Percentiles rank a stretch among this genome's conserved stretches.
Evolutionary conservation across 106 monocot genomes (phyloP).

Genomic region (Iris macrosiphon): DNA sequence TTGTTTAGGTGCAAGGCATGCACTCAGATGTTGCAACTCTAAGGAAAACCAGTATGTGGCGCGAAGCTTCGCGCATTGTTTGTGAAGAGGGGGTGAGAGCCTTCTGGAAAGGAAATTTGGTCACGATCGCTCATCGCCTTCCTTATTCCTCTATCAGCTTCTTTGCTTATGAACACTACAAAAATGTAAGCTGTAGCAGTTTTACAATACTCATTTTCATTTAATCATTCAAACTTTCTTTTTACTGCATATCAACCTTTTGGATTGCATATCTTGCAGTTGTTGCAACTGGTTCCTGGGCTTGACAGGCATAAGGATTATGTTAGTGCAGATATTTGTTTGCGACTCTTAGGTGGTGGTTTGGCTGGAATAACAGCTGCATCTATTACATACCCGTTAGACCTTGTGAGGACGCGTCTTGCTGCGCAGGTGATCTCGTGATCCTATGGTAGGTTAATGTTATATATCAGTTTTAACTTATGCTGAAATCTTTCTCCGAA

Average conservation of each 20-base stretch:
- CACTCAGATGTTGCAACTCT: constrained; percentile 36
- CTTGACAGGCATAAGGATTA: constrained; percentile 30
- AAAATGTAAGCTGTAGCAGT: constrained; percentile 21
- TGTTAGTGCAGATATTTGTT: constrained; percentile 34
- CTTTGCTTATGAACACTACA: constrained; percentile 53
- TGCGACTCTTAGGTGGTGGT: constrained; percentile 46
- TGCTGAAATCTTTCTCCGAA: too few relatives aligned
- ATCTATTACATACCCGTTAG: constrained; percentile 66
- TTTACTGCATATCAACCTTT: not conserved
- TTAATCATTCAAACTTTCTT: not conserved
- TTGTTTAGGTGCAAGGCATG: constrained; percentile 50
- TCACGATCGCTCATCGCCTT: constrained; percentile 45
- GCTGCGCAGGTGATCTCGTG: constrained; percentile 45
- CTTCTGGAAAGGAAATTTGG: constrained; percentile 61
- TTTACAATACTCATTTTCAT: not conserved
- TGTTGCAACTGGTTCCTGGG: constrained; percentile 31
- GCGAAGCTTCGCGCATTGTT: constrained; percentile 40
- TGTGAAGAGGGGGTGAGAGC: constrained; percentile 50
- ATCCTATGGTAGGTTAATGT: constrained; percentile 4
- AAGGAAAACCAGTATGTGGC: constrained; percentile 36
- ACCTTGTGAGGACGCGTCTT: constrained; percentile 67
- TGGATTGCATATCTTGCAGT: constrained; percentile 15
- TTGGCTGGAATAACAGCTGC: constrained; percentile 68
- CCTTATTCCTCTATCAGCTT: constrained; percentile 58
- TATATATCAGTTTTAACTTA: not conserved